Conservation (phyloP, 1,284 basidiomycete species). For the Irpex sp. region DNA sequence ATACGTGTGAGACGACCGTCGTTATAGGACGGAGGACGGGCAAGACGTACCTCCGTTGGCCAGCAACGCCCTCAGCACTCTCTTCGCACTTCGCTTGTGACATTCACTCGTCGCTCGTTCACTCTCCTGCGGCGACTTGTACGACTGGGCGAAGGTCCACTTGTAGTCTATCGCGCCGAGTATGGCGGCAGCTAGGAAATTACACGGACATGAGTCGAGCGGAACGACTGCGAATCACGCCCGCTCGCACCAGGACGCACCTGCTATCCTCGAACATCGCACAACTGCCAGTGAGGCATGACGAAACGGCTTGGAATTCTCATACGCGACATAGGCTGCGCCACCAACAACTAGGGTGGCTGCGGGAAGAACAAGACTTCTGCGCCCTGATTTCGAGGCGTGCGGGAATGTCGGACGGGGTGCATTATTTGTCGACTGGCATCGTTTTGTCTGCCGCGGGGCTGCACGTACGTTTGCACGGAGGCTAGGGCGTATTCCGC, state of each 20-base stretch:
- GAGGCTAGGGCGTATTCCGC: neutral
- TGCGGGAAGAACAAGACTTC: constrained; percentile 21
- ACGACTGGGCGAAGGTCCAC: constrained; percentile 56
- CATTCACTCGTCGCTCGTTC: constrained; percentile 66
- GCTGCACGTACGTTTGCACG: neutral
- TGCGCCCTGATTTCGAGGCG: neutral
- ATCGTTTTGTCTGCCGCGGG: neutral
- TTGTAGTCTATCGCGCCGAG: constrained; percentile 83
- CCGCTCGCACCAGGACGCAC: constrained; percentile 29
- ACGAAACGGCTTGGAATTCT: constrained; percentile 58
- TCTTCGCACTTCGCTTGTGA: constrained; percentile 73
- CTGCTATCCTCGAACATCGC: constrained; percentile 70
- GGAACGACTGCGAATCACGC: neutral
- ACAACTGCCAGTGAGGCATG: constrained; percentile 58
- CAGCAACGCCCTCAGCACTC: constrained; percentile 75
- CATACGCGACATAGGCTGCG: constrained; percentile 45
- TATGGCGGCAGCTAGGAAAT: constrained; percentile 48
- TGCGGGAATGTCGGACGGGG: neutral
- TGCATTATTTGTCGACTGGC: neutral
- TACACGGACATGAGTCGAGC: neutral
- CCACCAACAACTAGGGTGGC: constrained; percentile 24
- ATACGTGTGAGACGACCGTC: neutral
- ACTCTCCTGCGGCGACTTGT: constrained; percentile 50
- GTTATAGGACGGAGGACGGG: neutral
- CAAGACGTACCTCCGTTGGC: constrained; percentile 72